These are phyloP conservation scores for Leccinellum luteum DNA, from an alignment of 768 basidiomycete species.

Conservation along the genomic window DNA sequence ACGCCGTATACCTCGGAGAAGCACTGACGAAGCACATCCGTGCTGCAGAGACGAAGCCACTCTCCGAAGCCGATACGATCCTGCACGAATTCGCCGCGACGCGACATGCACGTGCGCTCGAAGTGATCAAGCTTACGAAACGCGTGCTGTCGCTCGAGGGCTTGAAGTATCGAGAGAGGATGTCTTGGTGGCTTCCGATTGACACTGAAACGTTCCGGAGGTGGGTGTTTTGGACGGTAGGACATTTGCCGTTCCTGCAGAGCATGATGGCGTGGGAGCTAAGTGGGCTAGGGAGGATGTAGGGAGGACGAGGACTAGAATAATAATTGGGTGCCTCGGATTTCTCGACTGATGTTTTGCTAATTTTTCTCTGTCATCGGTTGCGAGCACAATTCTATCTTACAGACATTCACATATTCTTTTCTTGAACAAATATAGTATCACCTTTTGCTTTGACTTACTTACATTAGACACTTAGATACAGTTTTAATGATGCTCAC, in stretches of 20 bases:
- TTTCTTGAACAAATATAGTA: not conserved
- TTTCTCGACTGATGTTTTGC: not conserved
- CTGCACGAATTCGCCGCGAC: slow-evolving; percentile 35
- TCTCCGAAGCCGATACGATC: slow-evolving; percentile 26
- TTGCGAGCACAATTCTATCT: not conserved
- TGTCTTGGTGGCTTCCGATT: slow-evolving; percentile 26
- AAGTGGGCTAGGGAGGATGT: slow-evolving; percentile 24
- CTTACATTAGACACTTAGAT: not conserved
- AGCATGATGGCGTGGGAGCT: slow-evolving; percentile 16
- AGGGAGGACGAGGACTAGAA: not conserved
- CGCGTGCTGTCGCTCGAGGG: slow-evolving; percentile 25
- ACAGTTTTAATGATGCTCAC: not conserved
- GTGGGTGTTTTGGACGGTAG: slow-evolving; percentile 21
- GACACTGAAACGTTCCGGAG: slow-evolving; percentile 28
- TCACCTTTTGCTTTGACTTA: not conserved
- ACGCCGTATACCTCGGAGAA: slow-evolving; percentile 47
- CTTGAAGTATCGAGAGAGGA: slow-evolving; percentile 15
- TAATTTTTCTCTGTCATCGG: not conserved
- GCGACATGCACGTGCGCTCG: slow-evolving; percentile 40
- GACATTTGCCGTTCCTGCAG: slow-evolving; percentile 16
- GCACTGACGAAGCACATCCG: slow-evolving; percentile 37
- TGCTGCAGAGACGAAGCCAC: slow-evolving; percentile 5
- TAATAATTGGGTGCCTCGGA: not conserved
- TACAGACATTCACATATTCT: not conserved
- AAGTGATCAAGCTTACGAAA: slow-evolving; percentile 43